Evolutionary conservation across 2,329 filamentous ascomycete genomes (phyloP), one percentile per base, ranked within the genome.

Genomic region (Leptographium flavum): DNA sequence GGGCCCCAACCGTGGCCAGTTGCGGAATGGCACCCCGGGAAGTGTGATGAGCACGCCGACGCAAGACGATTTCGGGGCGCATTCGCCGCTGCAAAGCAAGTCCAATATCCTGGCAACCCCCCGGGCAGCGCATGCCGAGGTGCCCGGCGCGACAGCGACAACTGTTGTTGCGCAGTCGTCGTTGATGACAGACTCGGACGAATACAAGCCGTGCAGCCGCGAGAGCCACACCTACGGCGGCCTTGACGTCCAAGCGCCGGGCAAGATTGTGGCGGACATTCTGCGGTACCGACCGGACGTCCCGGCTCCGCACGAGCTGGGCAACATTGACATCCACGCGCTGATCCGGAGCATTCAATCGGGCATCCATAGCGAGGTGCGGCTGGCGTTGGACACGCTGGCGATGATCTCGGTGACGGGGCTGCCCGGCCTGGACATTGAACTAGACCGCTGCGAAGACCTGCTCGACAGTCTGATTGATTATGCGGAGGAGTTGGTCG

Each of bases 331-430:
- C 57, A 81, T 96, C 25, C 82, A 88, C 53, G 87, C 90, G 19
- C 70, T 98, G 35, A 94, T 82, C 1, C 83, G 87, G 68, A 87
- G 87, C 56, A 67, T 98, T 32, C 87, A 94, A 58, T 93, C 84
- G 45, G 90, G 90, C 1, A 83, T 96, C 37, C 81, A 87, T 54
- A 80, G 79, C 5, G 92, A 98, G 63, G 81, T 94, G n/a, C 79
- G 90, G 10, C 65, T 94, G 50, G 90, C 90, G 3, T 68, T 98
- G 38, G 92, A 96, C 60, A 86, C 83, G 0, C 68, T 98, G 31
- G 79, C 79, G 10, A 77, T 76, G 19, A 70, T 92, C 13, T 68
- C 70, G 14, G 86, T 83, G 3, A 74, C 74, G 45, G 65, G 68
- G 15, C 69, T 74, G 5, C 71, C 81, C 22, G 70, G 72, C n/a